These are phyloP conservation scores for Mycosphaerella sp. DNA, from an alignment of 2,329 filamentous ascomycete species.

Conservation along the genomic window DNA sequence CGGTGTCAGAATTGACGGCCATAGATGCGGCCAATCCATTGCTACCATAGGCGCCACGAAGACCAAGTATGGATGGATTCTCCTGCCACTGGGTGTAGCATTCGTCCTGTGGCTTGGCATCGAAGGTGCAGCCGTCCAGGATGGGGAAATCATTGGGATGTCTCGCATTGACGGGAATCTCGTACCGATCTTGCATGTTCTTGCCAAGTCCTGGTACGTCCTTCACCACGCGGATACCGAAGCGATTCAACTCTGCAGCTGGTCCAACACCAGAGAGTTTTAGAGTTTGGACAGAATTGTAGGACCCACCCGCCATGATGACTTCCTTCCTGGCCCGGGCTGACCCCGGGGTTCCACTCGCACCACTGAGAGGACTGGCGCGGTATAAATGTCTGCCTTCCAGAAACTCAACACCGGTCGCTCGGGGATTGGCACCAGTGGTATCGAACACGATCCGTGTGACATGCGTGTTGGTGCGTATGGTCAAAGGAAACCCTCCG, in stretches of 20 bases:
- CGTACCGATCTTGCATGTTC: constrained; percentile 58
- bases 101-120: constrained; percentile 31
- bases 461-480: constrained; percentile 56
- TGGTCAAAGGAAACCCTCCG: constrained; percentile 50
- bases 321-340: constrained; percentile 41
- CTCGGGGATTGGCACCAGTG: constrained; percentile 44
- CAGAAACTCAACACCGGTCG: constrained; percentile 39
- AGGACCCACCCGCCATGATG: constrained; percentile 46
- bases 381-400: constrained; percentile 36
- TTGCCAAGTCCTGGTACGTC: constrained; percentile 57
- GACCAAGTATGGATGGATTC: constrained; percentile 33
- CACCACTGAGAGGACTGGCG: constrained; percentile 34
- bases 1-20: constrained; percentile 34
- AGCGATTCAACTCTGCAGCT: constrained; percentile 45
- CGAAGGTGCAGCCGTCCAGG: constrained; percentile 38
- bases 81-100: constrained; percentile 41
- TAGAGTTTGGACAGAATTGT: constrained; percentile 59
- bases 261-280: constrained; percentile 59
- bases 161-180: constrained; percentile 47
- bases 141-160: constrained; percentile 34
- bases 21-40: constrained; percentile 52
- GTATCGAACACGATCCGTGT: constrained; percentile 61
- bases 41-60: constrained; percentile 41
- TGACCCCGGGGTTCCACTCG: constrained; percentile 36
- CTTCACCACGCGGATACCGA: constrained; percentile 49